Evolutionary conservation across 192 early-diverging fungal genomes (phyloP).

Genomic region (Rhizophagus prolifer): DNA sequence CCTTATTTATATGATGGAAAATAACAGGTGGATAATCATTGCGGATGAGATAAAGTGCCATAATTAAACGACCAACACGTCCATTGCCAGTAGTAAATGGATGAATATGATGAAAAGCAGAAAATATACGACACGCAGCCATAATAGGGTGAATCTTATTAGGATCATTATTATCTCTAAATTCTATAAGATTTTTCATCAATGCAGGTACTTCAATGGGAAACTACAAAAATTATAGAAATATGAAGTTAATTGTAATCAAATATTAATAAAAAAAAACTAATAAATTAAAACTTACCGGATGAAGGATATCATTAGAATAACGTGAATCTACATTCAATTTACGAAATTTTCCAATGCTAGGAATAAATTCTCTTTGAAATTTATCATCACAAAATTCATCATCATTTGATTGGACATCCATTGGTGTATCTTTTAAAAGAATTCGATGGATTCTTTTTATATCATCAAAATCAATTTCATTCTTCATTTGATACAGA

Average conservation of each 20-base stretch:
- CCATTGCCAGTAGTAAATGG: conserved; percentile 23
- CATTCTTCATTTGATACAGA: neutral
- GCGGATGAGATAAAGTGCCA: conserved; percentile 13
- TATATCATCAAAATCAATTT: conserved; percentile 19
- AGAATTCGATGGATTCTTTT: conserved; percentile 17
- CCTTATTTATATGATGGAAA: neutral
- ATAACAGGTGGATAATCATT: conserved; percentile 12
- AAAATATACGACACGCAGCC: conserved; percentile 11
- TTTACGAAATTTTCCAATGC: conserved; percentile 2
- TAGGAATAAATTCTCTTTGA: no score
- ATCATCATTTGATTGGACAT: neutral
- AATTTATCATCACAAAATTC: no score
- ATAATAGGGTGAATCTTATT: conserved; percentile 13
- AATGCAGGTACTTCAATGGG: conserved; percentile 10
- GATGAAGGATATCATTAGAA: neutral
- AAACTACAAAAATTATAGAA: neutral
- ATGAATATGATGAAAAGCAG: conserved; percentile 25
- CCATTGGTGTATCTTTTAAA: conserved; percentile 8
- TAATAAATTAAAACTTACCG: conserved; percentile 4
- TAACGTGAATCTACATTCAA: neutral
- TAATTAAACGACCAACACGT: conserved; percentile 19
- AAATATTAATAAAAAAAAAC: conserved; percentile 3
- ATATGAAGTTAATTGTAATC: neutral
- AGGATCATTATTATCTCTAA: neutral
- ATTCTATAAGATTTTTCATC: conserved; percentile 12